These are phyloP conservation scores for Fusarium robinianum DNA, from an alignment of 2,329 filamentous ascomycete species.

Conservation along the genomic window DNA sequence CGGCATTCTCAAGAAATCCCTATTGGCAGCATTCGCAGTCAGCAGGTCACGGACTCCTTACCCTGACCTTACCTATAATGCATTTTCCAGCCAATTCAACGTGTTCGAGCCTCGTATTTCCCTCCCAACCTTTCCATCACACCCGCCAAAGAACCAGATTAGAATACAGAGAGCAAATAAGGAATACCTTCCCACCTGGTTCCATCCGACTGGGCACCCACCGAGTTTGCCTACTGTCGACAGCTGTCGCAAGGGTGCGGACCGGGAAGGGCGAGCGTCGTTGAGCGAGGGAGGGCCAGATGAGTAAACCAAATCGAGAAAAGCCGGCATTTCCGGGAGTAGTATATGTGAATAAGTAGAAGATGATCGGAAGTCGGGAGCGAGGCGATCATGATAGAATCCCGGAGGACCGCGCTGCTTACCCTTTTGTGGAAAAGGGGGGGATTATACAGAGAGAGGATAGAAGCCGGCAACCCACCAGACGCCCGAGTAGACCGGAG, in stretches of 20 bases:
- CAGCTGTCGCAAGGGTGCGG: too few relatives aligned
- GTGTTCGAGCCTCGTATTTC: slow-evolving; percentile 15
- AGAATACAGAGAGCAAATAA: slow-evolving; percentile 38
- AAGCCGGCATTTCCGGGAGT: too few relatives aligned
- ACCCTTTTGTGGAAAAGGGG: slow-evolving; percentile 30
- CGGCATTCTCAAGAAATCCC: slow-evolving; percentile 24
- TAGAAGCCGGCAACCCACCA: slow-evolving; percentile 34
- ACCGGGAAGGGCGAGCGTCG: too few relatives aligned
- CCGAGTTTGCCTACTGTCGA: too few relatives aligned
- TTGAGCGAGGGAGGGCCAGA: too few relatives aligned
- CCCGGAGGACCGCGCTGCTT: slow-evolving; percentile 22
- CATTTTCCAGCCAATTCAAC: slow-evolving; percentile 25
- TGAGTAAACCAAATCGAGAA: too few relatives aligned
- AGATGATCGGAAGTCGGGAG: background rate
- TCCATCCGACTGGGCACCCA: slow-evolving; percentile 10
- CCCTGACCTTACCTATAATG: slow-evolving; percentile 58
- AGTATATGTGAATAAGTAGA: too few relatives aligned
- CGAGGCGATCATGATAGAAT: too few relatives aligned
- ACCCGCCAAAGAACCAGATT: slow-evolving; percentile 26
- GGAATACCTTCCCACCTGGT: slow-evolving; percentile 33
- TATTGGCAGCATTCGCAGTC: slow-evolving; percentile 31
- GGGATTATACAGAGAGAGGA: slow-evolving; percentile 21
- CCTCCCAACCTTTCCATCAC: slow-evolving; percentile 18
- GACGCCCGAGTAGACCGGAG: slow-evolving; percentile 14
- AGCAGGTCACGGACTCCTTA: slow-evolving; percentile 52